A percentile compares a stretch with the other conserved stretches of the same genome.
Evolutionary conservation across 1,284 basidiomycete genomes (phyloP).

Genomic region (Pseudozyma thailandica): DNA sequence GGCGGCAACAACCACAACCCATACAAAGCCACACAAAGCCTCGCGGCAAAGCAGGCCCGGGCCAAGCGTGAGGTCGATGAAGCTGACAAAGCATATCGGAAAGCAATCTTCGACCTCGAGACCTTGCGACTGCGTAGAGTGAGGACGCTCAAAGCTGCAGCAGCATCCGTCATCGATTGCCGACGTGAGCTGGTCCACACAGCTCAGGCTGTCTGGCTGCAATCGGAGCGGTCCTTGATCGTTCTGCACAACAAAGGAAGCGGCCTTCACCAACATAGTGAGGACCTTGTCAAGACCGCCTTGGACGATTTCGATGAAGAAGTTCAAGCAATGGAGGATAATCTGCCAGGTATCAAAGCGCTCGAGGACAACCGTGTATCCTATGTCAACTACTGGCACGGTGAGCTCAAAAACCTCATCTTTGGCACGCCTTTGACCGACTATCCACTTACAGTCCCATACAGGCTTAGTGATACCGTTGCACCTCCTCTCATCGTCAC

Average conservation of each 20-base stretch:
- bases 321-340: slow-evolving; percentile 73
- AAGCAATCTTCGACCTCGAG: slow-evolving; percentile 91
- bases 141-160: slow-evolving; percentile 84
- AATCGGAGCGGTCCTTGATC: slow-evolving; percentile 50
- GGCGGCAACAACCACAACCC: slow-evolving; percentile 30
- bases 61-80: slow-evolving; percentile 63
- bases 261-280: slow-evolving; percentile 66
- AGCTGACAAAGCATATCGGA: slow-evolving; percentile 88
- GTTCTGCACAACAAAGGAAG: slow-evolving; percentile 44
- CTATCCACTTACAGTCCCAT: slow-evolving; percentile 76
- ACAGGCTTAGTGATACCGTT: slow-evolving; percentile 40
- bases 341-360: slow-evolving; percentile 68
- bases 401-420: slow-evolving; percentile 80
- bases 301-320: slow-evolving; percentile 76
- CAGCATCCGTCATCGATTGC: slow-evolving; percentile 84
- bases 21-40: slow-evolving; percentile 45
- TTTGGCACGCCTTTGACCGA: slow-evolving; percentile 92
- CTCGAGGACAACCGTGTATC: slow-evolving; percentile 76
- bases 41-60: slow-evolving; percentile 58
- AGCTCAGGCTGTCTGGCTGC: slow-evolving; percentile 68
- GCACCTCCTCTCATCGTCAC: slow-evolving; percentile 80
- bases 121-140: slow-evolving; percentile 81
- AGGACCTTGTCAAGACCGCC: slow-evolving; percentile 77
- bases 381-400: slow-evolving; percentile 80
- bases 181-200: slow-evolving; percentile 78